phyloP scores from a whole-genome alignment of 208 protist species.

The Trypanosoma avium region DNA sequence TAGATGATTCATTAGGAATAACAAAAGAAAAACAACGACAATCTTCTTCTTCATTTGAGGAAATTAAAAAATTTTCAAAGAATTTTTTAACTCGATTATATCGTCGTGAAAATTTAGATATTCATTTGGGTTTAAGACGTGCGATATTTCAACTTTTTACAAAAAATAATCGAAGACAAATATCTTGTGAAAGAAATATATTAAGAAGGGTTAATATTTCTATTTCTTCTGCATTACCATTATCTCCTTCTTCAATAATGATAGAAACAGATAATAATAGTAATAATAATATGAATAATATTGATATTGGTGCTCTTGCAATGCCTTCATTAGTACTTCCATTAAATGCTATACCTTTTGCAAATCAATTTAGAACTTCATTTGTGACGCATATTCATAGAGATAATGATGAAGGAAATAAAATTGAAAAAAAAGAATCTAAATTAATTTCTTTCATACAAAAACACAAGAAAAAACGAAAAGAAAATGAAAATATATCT shows the following conservation, averaged over 20 bases:
- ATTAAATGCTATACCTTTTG: conserved; percentile 7
- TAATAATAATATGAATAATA: too few relatives aligned
- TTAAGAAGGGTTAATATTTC: too few relatives aligned
- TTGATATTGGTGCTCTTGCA: conserved; percentile 15
- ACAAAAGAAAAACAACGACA: too few relatives aligned
- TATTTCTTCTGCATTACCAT: too few relatives aligned
- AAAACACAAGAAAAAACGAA: neutral
- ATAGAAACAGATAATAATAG: too few relatives aligned
- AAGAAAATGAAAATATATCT: neutral
- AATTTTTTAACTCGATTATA: neutral
- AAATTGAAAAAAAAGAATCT: too few relatives aligned
- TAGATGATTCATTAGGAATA: neutral
- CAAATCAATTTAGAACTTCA: conserved; percentile 1
- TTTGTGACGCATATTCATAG: conserved; percentile 13
- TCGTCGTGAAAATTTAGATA: neutral
- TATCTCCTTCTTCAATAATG: too few relatives aligned
- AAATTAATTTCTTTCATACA: too few relatives aligned
- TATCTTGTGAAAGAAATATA: too few relatives aligned
- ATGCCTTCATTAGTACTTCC: conserved; percentile 10
- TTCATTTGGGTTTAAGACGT: conserved; percentile 1
- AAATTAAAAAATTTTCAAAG: neutral
- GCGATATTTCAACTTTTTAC: neutral
- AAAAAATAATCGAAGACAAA: too few relatives aligned
- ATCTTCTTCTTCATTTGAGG: neutral
- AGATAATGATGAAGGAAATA: neutral